Conservation (phyloP, 1,139 yeast genomes). For the Lodderomyces oxycetoniae region DNA sequence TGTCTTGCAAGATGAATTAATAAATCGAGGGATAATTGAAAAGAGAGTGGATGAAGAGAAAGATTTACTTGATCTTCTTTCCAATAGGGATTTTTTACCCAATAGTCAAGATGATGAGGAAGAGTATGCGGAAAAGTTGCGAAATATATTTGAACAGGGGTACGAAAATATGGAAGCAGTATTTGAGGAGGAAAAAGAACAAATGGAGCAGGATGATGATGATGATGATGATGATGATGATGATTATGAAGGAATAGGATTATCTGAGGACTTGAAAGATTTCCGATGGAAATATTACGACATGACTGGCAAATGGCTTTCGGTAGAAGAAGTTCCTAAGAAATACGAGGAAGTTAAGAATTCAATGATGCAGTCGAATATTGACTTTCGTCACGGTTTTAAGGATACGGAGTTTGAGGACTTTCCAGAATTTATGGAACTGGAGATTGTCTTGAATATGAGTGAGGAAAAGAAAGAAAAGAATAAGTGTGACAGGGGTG, state of each 20-base stretch:
- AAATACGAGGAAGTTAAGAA: slow-evolving; percentile 9
- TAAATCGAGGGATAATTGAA: slow-evolving; percentile 8
- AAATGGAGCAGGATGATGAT: slow-evolving; percentile 6
- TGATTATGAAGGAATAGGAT: slow-evolving; percentile 8
- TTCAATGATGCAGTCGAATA: slow-evolving; percentile 5
- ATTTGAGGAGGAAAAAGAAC: slow-evolving; percentile 6
- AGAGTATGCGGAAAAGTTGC: slow-evolving; percentile 7
- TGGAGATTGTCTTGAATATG: slow-evolving; percentile 10
- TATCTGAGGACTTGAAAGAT: slow-evolving; percentile 4
- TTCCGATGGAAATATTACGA: slow-evolving; percentile 12
- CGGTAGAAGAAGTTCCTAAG: slow-evolving; percentile 7
- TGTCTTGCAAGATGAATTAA: slow-evolving; percentile 11
- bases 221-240: slow-evolving; percentile 8
- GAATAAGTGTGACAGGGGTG: slow-evolving; percentile 14
- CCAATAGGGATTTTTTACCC: neutral
- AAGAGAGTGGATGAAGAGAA: slow-evolving; percentile 7
- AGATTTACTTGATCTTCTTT: slow-evolving; percentile 7
- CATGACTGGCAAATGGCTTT: slow-evolving; percentile 9
- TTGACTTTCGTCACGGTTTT: slow-evolving; percentile 10
- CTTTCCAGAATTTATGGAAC: slow-evolving; percentile 14
- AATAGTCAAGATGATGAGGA: slow-evolving; percentile 7
- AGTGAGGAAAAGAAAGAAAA: slow-evolving; percentile 20
- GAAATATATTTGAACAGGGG: slow-evolving; percentile 9
- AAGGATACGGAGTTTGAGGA: slow-evolving; percentile 13
- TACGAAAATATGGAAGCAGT: slow-evolving; percentile 5